Evolutionary conservation across 1,284 basidiomycete species (phyloP), one percentile per base, ranked within the genome.

Genomic region (Cryptococcus sp.): DNA sequence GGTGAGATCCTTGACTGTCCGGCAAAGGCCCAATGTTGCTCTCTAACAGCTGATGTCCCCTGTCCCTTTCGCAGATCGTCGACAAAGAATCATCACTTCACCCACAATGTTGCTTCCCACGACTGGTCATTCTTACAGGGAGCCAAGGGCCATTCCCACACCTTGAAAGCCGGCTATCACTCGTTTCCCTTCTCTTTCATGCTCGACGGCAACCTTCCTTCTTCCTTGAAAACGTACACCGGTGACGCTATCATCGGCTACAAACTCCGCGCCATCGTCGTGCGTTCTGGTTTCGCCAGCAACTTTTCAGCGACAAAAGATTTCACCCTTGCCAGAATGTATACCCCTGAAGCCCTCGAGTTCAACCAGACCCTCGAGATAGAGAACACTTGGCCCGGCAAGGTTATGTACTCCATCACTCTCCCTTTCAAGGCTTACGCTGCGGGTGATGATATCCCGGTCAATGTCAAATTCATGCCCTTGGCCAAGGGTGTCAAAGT

Each of bases 361-460:
- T 96, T 91, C 81, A 93, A 91, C 72, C 93, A 96, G 76, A 93
- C 91, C 1, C 84, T 95, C 59, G 93, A 97, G 77, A 82, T 84
- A 54, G 92, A 95, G 78, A 95, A 94, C 77, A 93, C 91, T 15
- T 97, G 93, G 93, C 93, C 93, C 0, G 89, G 89, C 42, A 97
- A 95, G 80, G 81, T 94, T 75, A 93, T 93, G 89, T 93, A 93
- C 78, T 87, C 88, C 7, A 85, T 94, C 70, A 79, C 79, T 0
- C 61, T 80, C 2, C 79, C 79, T 11, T 78, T 73, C 72, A 80
- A 80, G 65, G 93, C 93, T 0, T 96, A 90, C 85, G 90, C 91
- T 0, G 89, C 88, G 0, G 92, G 93, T 5, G 92, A 95, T 77
- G 84, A 83, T 16, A 81, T 95, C 56, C 88, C 87, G 0, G 87